These are phyloP conservation scores for Candida ortonii DNA, from an alignment of 805 yeast genomes.

Conservation along the genomic window DNA sequence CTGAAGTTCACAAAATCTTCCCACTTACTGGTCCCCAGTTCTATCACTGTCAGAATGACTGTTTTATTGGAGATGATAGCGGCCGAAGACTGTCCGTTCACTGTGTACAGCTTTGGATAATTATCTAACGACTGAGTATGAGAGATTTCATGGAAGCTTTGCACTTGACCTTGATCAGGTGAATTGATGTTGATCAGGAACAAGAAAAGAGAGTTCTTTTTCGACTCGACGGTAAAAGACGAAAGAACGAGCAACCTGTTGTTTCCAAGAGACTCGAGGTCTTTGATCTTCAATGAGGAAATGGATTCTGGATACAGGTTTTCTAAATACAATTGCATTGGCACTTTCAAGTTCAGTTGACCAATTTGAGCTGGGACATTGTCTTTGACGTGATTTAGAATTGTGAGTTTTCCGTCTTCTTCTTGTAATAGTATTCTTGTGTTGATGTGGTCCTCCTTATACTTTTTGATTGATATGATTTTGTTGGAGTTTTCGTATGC, in stretches of 20 bases:
- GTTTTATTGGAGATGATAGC: constrained; percentile 59
- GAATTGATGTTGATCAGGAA: too few species aligned
- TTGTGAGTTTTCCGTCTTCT: constrained; percentile 41
- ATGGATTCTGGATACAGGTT: constrained; percentile 51
- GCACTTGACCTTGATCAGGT: constrained; percentile 3
- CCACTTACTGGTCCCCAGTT: constrained; percentile 53
- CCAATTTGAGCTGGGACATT: constrained; percentile 28
- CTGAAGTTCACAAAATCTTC: constrained; percentile 72
- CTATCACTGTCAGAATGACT: constrained; percentile 62
- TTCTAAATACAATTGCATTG: constrained; percentile 19
- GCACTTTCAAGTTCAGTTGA: constrained; percentile 24
- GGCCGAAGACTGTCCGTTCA: constrained; percentile 32
- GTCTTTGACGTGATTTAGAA: constrained; percentile 35
- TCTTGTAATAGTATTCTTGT: constrained; percentile 45
- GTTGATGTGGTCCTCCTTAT: constrained; percentile 43
- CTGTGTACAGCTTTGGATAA: constrained; percentile 26
- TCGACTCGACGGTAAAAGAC: constrained; percentile 36
- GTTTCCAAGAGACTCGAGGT: constrained; percentile 50
- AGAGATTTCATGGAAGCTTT: constrained; percentile 4
- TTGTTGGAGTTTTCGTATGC: constrained; percentile 36
- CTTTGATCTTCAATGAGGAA: constrained; percentile 54
- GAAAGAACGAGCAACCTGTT: constrained; percentile 48
- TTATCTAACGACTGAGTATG: constrained; percentile 2
- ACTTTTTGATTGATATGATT: constrained; percentile 51
- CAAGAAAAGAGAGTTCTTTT: constrained; percentile 44